Conservation (phyloP, 75 land plant species). For the Adiantum capillusveneris region DNA sequence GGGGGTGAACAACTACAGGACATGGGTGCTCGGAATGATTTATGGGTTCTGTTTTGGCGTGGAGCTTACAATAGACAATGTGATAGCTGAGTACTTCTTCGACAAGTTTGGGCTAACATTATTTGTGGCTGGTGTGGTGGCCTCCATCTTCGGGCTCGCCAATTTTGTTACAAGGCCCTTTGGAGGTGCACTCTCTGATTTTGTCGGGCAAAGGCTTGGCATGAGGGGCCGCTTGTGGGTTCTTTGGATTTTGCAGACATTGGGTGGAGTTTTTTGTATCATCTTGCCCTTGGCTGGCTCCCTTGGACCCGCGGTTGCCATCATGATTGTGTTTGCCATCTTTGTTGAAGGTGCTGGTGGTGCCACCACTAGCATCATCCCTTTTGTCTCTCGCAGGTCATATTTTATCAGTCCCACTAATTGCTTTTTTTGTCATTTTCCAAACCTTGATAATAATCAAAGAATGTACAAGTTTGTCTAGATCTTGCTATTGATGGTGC, state of each 20-base stretch:
- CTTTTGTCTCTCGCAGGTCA: slow-evolving; percentile 60
- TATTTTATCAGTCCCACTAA: neutral
- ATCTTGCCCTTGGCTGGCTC: slow-evolving; percentile 33
- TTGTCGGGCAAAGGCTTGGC: too few species aligned
- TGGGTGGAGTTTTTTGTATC: slow-evolving; percentile 59
- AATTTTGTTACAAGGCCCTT: too few species aligned
- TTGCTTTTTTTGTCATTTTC: neutral
- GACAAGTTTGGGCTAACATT: too few species aligned
- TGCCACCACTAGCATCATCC: slow-evolving; percentile 65
- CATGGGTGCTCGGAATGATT: too few species aligned
- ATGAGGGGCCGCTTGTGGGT: slow-evolving; percentile 77
- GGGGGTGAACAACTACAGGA: too few species aligned
- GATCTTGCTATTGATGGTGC: too few species aligned
- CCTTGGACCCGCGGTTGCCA: slow-evolving; percentile 36
- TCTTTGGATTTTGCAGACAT: slow-evolving; percentile 65
- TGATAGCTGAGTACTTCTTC: too few species aligned
- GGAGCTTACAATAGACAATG: too few species aligned
- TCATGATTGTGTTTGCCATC: slow-evolving; percentile 70
- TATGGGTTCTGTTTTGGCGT: too few species aligned
- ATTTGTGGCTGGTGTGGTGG: too few species aligned
- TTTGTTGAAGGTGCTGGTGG: slow-evolving; percentile 69
- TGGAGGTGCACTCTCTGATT: too few species aligned
- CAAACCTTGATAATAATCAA: neutral
- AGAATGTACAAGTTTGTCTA: neutral
- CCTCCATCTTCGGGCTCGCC: too few species aligned